Conservation (phyloP, 2,329 filamentous ascomycete genomes). For the Verticillium isaacii region DNA sequence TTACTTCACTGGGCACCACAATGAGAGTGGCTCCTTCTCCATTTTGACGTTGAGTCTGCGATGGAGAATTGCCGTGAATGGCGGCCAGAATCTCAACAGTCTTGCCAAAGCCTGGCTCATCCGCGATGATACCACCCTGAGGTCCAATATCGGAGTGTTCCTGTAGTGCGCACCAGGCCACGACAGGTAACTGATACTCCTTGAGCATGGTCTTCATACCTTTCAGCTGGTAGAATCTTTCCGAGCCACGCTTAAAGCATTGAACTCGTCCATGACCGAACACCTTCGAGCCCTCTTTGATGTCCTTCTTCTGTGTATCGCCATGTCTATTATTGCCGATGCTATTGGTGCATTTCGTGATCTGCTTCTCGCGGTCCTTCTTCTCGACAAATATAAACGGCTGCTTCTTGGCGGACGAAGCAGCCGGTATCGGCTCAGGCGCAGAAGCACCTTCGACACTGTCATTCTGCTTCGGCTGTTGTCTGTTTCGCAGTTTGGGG, state of each 20-base stretch:
- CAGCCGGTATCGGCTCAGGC: accelerated
- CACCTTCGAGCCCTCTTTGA: not conserved
- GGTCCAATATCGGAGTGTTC: not conserved
- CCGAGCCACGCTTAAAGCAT: not conserved
- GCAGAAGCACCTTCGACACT: not conserved
- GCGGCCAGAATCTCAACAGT: slow-evolving; percentile 44
- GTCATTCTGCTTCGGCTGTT: not conserved
- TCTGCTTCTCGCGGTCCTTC: not conserved
- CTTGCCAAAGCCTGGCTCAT: slow-evolving; percentile 63
- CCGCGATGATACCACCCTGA: slow-evolving; percentile 52
- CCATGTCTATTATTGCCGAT: not conserved
- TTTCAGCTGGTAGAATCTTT: not conserved
- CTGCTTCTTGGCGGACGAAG: not conserved
- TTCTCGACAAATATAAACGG: not conserved
- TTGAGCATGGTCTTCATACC: not conserved
- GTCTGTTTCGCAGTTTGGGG: not conserved
- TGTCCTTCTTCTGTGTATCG: not conserved
- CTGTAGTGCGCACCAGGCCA: not conserved
- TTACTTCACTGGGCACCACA: slow-evolving; percentile 18
- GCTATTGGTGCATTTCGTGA: not conserved
- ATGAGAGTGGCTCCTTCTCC: slow-evolving; percentile 32
- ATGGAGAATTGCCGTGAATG: slow-evolving; percentile 30
- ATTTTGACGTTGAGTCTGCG: slow-evolving; percentile 24
- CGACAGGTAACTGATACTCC: not conserved
- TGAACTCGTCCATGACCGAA: not conserved